Base-by-base conservation (phyloP, 2,329 filamentous ascomycete genomes). In the Pyricularia grisea region DNA sequence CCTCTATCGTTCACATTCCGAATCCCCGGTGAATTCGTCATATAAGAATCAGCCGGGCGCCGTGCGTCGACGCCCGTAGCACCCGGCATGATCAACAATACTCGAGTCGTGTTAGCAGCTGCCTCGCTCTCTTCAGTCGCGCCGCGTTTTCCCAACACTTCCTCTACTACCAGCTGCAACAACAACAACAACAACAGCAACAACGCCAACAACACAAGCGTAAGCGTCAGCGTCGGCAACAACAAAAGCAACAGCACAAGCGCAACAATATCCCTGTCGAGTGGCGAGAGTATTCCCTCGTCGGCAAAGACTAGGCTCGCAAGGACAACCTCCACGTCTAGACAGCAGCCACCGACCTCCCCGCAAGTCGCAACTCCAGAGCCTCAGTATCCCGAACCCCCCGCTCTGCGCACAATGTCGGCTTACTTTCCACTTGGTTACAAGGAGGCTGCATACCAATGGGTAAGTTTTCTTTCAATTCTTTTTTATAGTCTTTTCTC, bases 361-460 rank as follows among this genome's bases (percentile, higher is more conserved):
- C 72, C 73, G 31, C 72, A 74, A 65, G 69, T 69, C n/a, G 69
- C 72, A 33, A 71, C 68, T 17, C 58, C 58, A 61, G 58, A 61
- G 23, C 58, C 58, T 61, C 58, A 23, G 2, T 61, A 61, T 27
- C 58, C 58, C 23, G 58, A 61, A 27, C 66, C 25, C 50, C 68
- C 33, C 50, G 28, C 30, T 50, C 67, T 25, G 28, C 67, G 66
- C 72, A 66, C 68, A 67, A 55, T 93, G 92, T 76, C 78, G 55
- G 75, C 75, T 1, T 89, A 86, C 78, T 98, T 99, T 73, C 94
- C 95, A 2, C 81, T 98, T 27, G 90, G 93, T 67, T 97, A 97
- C 81, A 95, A 94, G 75, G 93, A 97, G 70, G 94, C 92, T 20
- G 92, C 93, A 72, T 90, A 87, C 73, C 94, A 98, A 84, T 98